Conservation (phyloP, 306 rosid species). For the Cucumis cinereus region DNA sequence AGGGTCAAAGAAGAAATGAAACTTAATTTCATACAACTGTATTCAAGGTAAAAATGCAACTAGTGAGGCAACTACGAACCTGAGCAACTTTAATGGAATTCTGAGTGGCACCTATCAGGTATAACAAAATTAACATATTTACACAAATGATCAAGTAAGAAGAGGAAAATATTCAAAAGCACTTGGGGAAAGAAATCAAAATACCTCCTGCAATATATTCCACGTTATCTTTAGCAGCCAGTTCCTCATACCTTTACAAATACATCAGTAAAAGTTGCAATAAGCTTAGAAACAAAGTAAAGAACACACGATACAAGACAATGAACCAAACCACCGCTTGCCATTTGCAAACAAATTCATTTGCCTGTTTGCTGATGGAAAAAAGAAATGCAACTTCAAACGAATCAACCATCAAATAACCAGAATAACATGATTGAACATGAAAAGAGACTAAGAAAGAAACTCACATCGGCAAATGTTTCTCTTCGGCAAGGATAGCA, state of each 20-base stretch:
- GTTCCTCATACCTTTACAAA: conserved; percentile 57
- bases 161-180: not conserved
- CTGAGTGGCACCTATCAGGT: conserved; percentile 71
- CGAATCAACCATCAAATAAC: not conserved
- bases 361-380: not conserved
- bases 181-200: not conserved
- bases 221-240: conserved; percentile 44
- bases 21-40: not conserved
- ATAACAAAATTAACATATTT: not conserved
- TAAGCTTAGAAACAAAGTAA: not conserved
- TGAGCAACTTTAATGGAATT: conserved; percentile 89
- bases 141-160: not conserved
- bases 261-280: not conserved
- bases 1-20: not conserved
- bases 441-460: not conserved
- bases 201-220: conserved; percentile 98
- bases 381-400: not conserved
- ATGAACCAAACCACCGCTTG: not conserved
- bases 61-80: conserved; percentile 22
- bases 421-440: not conserved
- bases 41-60: not conserved
- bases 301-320: not conserved
- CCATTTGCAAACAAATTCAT: not conserved
- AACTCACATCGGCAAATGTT: conserved; percentile 75
- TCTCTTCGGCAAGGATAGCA: conserved; percentile 87